Percentiles rank a stretch among this genome's conserved stretches.
Evolutionary conservation across 1,139 yeast species (phyloP).

Genomic region (Sugiyamaella neomexicana): DNA sequence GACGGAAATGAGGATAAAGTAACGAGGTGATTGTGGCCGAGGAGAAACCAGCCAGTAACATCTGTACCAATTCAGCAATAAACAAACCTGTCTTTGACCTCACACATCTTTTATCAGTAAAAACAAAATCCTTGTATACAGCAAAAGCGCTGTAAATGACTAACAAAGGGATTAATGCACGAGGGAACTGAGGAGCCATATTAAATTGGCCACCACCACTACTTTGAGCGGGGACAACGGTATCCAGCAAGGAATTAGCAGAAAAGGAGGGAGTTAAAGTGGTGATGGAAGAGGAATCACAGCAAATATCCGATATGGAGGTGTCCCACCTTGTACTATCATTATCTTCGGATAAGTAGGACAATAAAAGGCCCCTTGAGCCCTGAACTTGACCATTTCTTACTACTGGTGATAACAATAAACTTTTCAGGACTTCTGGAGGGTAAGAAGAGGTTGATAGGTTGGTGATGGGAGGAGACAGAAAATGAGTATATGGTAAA

Average conservation of each 20-base stretch:
- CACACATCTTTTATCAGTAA: conserved; percentile 55
- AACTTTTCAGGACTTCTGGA: conserved; percentile 1
- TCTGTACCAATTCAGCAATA: conserved; percentile 59
- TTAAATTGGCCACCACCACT: background rate
- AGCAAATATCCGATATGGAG: conserved; percentile 16
- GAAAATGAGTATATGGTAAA: conserved; percentile 19
- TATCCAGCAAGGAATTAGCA: too few species aligned
- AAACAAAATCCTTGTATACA: conserved; percentile 47
- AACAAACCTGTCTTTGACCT: conserved; percentile 61
- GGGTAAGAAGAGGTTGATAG: background rate
- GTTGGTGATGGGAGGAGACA: conserved; percentile 11
- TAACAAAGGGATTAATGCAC: conserved; percentile 17
- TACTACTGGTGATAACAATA: conserved; percentile 10
- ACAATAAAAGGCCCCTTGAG: conserved; percentile 28
- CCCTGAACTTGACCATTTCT: conserved; percentile 8
- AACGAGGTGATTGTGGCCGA: conserved; percentile 54
- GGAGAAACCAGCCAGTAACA: conserved; percentile 48
- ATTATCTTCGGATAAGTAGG: conserved; percentile 25
- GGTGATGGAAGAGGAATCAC: background rate
- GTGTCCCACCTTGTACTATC: conserved; percentile 21
- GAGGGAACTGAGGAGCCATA: conserved; percentile 27
- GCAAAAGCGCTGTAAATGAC: conserved; percentile 39
- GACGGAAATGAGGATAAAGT: conserved; percentile 36
- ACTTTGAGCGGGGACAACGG: too few species aligned
- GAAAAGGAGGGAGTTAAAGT: background rate